These are phyloP conservation scores for Neocallimastix lanati DNA, from an alignment of 192 early-diverging fungal genomes.

Conservation along the genomic window DNA sequence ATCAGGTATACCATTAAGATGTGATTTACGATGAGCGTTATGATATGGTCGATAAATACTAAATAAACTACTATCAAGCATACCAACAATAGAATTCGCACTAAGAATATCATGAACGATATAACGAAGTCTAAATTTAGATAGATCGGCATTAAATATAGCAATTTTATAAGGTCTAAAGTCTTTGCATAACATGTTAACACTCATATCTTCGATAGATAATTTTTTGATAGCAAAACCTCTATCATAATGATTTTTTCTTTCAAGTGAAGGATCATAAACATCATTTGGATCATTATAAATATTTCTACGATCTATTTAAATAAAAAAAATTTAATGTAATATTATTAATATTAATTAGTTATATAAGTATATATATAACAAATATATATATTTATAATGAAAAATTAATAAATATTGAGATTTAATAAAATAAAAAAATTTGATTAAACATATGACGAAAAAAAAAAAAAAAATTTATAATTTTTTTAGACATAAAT, in stretches of 20 bases:
- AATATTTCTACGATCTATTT: not conserved
- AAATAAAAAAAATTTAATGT: no score
- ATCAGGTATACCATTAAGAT: not conserved
- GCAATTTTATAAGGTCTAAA: constrained; percentile 77
- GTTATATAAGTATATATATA: constrained; percentile 68
- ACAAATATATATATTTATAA: no score
- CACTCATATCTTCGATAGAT: constrained; percentile 37
- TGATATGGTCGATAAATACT: constrained; percentile 25
- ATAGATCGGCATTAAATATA: constrained; percentile 68
- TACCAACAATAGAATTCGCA: constrained; percentile 74
- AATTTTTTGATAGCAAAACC: constrained; percentile 72
- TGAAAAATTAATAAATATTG: no score
- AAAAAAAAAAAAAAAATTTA: no score
- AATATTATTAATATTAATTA: constrained; percentile 12
- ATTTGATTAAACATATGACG: no score
- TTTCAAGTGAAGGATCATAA: constrained; percentile 64
- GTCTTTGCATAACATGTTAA: not conserved
- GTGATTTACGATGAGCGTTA: not conserved
- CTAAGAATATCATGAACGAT: constrained; percentile 74
- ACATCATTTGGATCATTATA: constrained; percentile 23
- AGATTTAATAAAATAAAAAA: no score
- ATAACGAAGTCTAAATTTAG: constrained; percentile 77
- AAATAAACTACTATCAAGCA: constrained; percentile 88
- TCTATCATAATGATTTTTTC: constrained; percentile 64
- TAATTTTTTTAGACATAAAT: no score